phyloP scores from a whole-genome alignment of 31 red algal species.

The Bonnemaisonia californica region DNA sequence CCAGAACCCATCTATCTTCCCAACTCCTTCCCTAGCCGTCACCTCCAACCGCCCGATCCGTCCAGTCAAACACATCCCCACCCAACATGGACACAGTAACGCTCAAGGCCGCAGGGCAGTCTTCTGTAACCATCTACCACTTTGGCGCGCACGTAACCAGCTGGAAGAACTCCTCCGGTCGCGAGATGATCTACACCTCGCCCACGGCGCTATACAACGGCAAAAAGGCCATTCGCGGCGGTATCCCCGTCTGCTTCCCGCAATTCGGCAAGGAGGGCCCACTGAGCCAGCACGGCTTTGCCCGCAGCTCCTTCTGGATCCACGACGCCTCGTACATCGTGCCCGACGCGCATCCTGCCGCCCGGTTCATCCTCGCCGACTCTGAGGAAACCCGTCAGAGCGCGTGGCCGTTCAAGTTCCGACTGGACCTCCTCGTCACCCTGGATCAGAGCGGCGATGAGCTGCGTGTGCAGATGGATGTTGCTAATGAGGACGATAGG shows the following conservation, averaged over 20 bases:
- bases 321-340: conserved; percentile 32
- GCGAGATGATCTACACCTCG: conserved; percentile 68
- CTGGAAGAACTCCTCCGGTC: conserved; percentile 58
- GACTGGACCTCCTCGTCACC: conserved; percentile 19
- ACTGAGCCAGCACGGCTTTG: conserved; percentile 88
- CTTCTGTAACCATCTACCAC: conserved; percentile 60
- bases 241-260: conserved; percentile 94
- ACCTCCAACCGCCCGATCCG: too few relatives aligned
- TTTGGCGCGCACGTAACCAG: conserved; percentile 85
- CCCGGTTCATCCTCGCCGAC: conserved; percentile 34
- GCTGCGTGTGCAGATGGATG: conserved; percentile 44
- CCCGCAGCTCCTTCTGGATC: conserved; percentile 66
- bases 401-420: conserved; percentile 49
- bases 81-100: conserved; percentile 54
- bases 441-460: conserved; percentile 33
- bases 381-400: conserved; percentile 41
- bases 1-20: too few relatives aligned
- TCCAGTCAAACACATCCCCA: too few relatives aligned
- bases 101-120: conserved; percentile 36
- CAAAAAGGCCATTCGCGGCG: conserved; percentile 85
- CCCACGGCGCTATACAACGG: conserved; percentile 76
- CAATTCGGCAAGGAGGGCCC: conserved; percentile 92
- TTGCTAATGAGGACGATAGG: conserved; percentile 17
- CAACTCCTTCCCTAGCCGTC: too few relatives aligned
- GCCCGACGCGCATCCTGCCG: conserved; percentile 14